A percentile compares a stretch with the other conserved stretches of the same genome.
Conservation (phyloP, 257 asterid genomes). For the Jacaranda mimosifolia region DNA sequence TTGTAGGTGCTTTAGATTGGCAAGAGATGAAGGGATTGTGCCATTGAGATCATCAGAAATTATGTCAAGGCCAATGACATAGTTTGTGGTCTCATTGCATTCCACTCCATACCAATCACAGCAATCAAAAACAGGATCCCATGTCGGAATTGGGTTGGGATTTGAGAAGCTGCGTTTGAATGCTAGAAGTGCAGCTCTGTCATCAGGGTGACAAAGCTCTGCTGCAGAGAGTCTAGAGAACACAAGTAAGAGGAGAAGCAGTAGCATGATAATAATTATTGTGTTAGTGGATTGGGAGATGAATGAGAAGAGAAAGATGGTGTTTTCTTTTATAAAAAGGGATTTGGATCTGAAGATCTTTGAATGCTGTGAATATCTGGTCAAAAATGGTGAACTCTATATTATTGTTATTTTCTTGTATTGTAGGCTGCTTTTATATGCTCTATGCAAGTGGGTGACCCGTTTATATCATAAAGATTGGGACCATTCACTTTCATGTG, state of each 20-base stretch:
- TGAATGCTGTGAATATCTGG: neutral
- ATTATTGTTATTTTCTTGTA: neutral
- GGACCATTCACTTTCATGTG: too few relatives aligned
- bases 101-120: conserved; percentile 47
- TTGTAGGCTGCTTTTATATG: neutral
- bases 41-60: conserved; percentile 12
- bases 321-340: neutral
- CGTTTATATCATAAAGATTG: too few relatives aligned
- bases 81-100: conserved; percentile 43
- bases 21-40: conserved; percentile 44
- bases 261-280: conserved; percentile 24
- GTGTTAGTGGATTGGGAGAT: neutral
- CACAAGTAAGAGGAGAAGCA: conserved; percentile 20
- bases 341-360: neutral
- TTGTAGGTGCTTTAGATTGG: conserved; percentile 42
- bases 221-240: conserved; percentile 27
- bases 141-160: conserved; percentile 44
- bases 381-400: conserved; percentile 1
- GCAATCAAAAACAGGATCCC: conserved; percentile 39
- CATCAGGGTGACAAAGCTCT: conserved; percentile 42
- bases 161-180: conserved; percentile 48
- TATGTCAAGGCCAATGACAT: conserved; percentile 42
- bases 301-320: neutral
- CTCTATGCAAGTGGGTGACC: too few relatives aligned
- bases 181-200: conserved; percentile 44